Evolutionary conservation across 1,284 basidiomycete species (phyloP).

Genomic region (Cryptococcus hybrid): DNA sequence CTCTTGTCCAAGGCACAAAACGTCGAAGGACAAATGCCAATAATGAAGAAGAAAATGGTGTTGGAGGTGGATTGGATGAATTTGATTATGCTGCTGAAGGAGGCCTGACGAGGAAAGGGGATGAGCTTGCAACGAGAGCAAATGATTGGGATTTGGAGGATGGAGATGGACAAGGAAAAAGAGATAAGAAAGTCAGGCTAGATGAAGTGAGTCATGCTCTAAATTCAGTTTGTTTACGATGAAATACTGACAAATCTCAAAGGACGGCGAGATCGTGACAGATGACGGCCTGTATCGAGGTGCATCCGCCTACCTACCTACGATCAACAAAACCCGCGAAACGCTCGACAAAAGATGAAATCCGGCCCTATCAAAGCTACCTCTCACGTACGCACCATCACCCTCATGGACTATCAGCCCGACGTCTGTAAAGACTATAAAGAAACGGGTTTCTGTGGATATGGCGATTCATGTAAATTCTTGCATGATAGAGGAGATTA

Average conservation of each 20-base stretch:
- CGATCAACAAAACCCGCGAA: slow-evolving; percentile 68
- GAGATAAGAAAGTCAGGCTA: slow-evolving; percentile 39
- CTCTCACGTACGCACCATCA: slow-evolving; percentile 89
- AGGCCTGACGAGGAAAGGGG: slow-evolving; percentile 28
- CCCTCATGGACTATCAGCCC: slow-evolving; percentile 96
- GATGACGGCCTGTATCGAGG: slow-evolving; percentile 91
- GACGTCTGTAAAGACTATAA: slow-evolving; percentile 99
- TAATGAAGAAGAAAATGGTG: slow-evolving; percentile 49
- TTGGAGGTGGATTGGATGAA: slow-evolving; percentile 60
- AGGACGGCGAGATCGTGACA: slow-evolving; percentile 44
- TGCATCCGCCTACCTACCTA: slow-evolving; percentile 74
- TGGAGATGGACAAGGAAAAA: slow-evolving; percentile 12
- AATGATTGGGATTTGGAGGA: slow-evolving; percentile 52
- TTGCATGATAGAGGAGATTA: slow-evolving; percentile 78
- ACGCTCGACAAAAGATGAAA: slow-evolving; percentile 83
- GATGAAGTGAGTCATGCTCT: slow-evolving; percentile 34
- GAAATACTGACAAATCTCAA: slow-evolving; percentile 10
- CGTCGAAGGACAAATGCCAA: slow-evolving; percentile 65
- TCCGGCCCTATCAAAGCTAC: slow-evolving; percentile 77
- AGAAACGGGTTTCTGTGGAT: slow-evolving; percentile 99
- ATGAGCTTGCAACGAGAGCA: slow-evolving; percentile 48
- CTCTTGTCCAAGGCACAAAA: slow-evolving; percentile 81
- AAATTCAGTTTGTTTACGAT: background rate
- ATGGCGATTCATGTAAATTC: slow-evolving; percentile 98
- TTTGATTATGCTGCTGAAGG: slow-evolving; percentile 56